Percentiles rank a stretch among this genome's conserved stretches.
Evolutionary conservation across 495 filamentous ascomycete genomes (phyloP).

Genomic region (Penicillium samsonianum): DNA sequence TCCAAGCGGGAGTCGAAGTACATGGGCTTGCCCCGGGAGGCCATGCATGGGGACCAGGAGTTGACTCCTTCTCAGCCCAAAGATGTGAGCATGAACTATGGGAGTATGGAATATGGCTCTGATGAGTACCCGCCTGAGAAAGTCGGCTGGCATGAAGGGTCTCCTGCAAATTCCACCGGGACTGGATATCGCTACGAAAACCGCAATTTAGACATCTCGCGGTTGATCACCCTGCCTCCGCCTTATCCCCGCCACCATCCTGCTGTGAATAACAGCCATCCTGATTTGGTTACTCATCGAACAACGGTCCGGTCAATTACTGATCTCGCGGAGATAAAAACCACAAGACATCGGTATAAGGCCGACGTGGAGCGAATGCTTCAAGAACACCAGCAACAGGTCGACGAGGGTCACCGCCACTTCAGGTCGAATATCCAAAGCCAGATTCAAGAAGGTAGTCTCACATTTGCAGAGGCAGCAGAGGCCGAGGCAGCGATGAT

Average conservation of each 20-base stretch:
- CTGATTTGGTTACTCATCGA: conserved; percentile 76
- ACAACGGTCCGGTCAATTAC: conserved; percentile 72
- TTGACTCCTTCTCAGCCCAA: conserved; percentile 33
- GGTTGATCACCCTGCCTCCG: conserved; percentile 88
- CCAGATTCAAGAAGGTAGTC: conserved; percentile 70
- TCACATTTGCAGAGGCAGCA: conserved; percentile 79
- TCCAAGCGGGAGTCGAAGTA: conserved; percentile 92
- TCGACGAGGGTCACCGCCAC: conserved; percentile 49
- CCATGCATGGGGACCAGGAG: conserved; percentile 59
- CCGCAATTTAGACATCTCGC: conserved; percentile 77
- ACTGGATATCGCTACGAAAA: conserved; percentile 34
- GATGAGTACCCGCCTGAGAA: conserved; percentile 87
- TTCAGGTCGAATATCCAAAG: conserved; percentile 67
- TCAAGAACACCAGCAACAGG: conserved; percentile 41
- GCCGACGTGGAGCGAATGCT: conserved; percentile 39
- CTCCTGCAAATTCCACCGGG: conserved; percentile 30
- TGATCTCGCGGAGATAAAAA: conserved; percentile 71
- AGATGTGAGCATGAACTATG: conserved; percentile 28
- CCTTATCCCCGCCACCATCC: conserved; percentile 93
- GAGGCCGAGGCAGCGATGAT: conserved; percentile 69
- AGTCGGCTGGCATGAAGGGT: conserved; percentile 70
- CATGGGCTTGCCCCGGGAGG: conserved; percentile 84
- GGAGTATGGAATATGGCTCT: conserved; percentile 48
- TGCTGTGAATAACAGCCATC: conserved; percentile 93
- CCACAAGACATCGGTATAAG: conserved; percentile 61